These are phyloP conservation scores for Pleodorina starrii DNA, from an alignment of 139 green algal genomes.

Conservation along the genomic window DNA sequence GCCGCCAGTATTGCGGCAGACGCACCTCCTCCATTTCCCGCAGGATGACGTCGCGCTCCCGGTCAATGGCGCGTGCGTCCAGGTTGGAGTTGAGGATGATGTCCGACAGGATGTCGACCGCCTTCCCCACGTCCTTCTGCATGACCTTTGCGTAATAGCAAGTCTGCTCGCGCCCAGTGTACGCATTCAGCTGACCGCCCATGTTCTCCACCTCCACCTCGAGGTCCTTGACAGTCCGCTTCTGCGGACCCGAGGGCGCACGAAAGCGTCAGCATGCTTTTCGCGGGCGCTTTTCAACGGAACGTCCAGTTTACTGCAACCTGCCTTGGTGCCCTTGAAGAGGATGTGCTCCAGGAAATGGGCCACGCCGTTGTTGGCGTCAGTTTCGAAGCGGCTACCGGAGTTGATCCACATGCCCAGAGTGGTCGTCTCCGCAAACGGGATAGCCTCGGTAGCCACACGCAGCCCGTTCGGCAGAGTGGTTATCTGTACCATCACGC, in stretches of 20 bases:
- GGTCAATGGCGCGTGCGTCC: slow-evolving; percentile 88
- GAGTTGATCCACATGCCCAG: slow-evolving; percentile 99
- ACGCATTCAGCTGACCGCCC: slow-evolving; percentile 98
- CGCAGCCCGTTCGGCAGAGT: slow-evolving; percentile 93
- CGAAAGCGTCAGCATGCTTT: neutral
- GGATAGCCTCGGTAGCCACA: slow-evolving; percentile 92
- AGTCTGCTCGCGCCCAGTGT: slow-evolving; percentile 97
- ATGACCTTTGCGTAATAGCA: slow-evolving; percentile 95
- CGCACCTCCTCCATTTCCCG: slow-evolving; percentile 96
- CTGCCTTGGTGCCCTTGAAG: slow-evolving; percentile 97
- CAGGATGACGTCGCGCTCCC: slow-evolving; percentile 96
- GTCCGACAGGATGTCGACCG: slow-evolving; percentile 95
- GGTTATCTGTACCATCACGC: slow-evolving; percentile 87
- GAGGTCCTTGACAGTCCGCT: slow-evolving; percentile 84
- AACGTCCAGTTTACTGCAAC: no score
- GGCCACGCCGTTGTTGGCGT: slow-evolving; percentile 93
- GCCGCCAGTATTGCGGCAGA: no score
- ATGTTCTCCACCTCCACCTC: slow-evolving; percentile 99
- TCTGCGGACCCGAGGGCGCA: slow-evolving; percentile 64
- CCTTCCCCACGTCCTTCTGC: slow-evolving; percentile 91
- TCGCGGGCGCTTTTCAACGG: neutral
- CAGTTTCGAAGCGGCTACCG: slow-evolving; percentile 94
- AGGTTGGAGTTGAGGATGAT: slow-evolving; percentile 97
- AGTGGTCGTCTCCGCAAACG: slow-evolving; percentile 91
- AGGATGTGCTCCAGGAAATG: slow-evolving; percentile 99